Evolutionary conservation across 805 yeast species (phyloP).

Genomic region (Saccharomycopsis sp.): DNA sequence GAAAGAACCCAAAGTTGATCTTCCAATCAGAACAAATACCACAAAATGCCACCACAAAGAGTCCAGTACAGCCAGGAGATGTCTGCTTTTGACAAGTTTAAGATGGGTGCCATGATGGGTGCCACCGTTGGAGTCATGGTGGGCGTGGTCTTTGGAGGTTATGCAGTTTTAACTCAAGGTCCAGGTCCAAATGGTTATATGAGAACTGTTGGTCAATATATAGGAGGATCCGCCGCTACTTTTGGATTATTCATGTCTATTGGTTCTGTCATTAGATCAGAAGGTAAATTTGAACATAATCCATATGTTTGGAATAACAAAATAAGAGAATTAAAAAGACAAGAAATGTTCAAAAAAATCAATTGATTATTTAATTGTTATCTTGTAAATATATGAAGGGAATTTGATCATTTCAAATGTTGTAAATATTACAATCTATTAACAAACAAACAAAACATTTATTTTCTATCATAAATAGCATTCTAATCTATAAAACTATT

Average conservation of each 20-base stretch:
- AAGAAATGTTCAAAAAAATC: too few species aligned
- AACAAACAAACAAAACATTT: too few species aligned
- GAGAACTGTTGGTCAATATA: slow-evolving; percentile 94
- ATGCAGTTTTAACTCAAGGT: slow-evolving; percentile 82
- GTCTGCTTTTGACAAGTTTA: slow-evolving; percentile 89
- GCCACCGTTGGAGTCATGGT: slow-evolving; percentile 84
- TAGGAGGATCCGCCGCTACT: slow-evolving; percentile 93
- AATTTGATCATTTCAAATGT: too few species aligned
- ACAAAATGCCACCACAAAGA: slow-evolving; percentile 32
- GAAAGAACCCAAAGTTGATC: too few species aligned
- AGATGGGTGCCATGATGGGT: slow-evolving; percentile 98
- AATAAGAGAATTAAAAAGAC: too few species aligned
- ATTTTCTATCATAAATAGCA: too few species aligned
- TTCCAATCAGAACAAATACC: too few species aligned
- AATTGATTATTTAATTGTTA: too few species aligned
- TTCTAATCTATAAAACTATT: too few species aligned
- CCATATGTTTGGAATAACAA: too few species aligned
- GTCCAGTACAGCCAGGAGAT: slow-evolving; percentile 52
- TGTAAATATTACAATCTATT: too few species aligned
- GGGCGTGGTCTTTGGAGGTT: slow-evolving; percentile 90
- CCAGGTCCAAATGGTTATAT: slow-evolving; percentile 98
- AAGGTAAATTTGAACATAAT: slow-evolving; percentile 26
- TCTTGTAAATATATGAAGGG: too few species aligned
- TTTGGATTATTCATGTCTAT: slow-evolving; percentile 95
- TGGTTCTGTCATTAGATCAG: slow-evolving; percentile 86